phyloP scores from a whole-genome alignment of 768 basidiomycete genomes.

The Bullera alba region DNA sequence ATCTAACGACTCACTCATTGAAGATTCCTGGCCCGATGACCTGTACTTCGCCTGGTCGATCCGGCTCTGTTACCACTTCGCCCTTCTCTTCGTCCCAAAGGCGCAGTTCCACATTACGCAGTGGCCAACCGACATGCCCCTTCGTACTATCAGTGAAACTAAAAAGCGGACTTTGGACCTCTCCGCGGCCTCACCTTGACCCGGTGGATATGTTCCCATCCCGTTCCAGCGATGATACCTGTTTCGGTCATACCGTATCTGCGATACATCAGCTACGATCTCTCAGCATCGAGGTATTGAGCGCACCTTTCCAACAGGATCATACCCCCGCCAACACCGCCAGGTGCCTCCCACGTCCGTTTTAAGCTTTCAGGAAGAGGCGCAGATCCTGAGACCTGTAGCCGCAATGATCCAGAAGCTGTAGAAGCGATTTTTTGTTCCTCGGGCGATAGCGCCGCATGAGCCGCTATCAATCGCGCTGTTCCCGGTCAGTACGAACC shows the following conservation, averaged over 20 bases:
- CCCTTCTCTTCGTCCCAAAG: constrained; percentile 23
- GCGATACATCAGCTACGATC: too few species aligned
- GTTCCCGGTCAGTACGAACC: neutral
- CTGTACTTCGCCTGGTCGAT: constrained; percentile 32
- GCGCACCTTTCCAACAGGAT: constrained; percentile 21
- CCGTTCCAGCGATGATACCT: constrained; percentile 30
- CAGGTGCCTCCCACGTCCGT: constrained; percentile 24
- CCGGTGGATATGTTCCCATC: constrained; percentile 15
- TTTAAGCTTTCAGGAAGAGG: constrained; percentile 38
- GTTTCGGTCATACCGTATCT: constrained; percentile 44
- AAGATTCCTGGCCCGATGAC: constrained; percentile 33
- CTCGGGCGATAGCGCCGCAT: constrained; percentile 11
- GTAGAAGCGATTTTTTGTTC: constrained; percentile 18
- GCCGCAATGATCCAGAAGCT: constrained; percentile 23
- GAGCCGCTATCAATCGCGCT: constrained; percentile 25
- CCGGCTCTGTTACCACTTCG: constrained; percentile 20
- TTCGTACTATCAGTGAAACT: constrained; percentile 4
- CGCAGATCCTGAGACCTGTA: constrained; percentile 39
- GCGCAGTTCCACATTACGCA: constrained; percentile 28
- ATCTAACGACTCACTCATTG: constrained; percentile 12
- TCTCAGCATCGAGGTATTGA: neutral
- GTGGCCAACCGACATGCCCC: constrained; percentile 38
- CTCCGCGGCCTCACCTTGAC: constrained; percentile 18
- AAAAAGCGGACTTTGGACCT: neutral
- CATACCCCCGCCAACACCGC: constrained; percentile 32